Conservation (phyloP, 2,329 filamentous ascomycete genomes). For the Pseudogymnoascus verrucosus region DNA sequence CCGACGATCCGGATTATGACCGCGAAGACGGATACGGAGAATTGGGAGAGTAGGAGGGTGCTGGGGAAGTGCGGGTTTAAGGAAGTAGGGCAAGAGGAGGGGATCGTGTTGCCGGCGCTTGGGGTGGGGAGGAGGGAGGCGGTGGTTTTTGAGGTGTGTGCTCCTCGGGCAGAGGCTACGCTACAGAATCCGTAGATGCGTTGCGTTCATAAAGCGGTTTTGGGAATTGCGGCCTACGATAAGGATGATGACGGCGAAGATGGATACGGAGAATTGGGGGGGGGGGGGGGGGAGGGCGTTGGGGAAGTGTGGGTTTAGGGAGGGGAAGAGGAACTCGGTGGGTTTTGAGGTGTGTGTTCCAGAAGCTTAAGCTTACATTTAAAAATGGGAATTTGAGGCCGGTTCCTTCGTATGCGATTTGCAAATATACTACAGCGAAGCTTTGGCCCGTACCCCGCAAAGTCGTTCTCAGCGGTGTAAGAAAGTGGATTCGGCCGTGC, state of each 20-base stretch:
- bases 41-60: slow-evolving; percentile 21
- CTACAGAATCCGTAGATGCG: slow-evolving; percentile 12
- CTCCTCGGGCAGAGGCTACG: slow-evolving; percentile 14
- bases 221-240: slow-evolving; percentile 10
- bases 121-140: background rate
- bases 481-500: slow-evolving; percentile 2
- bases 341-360: background rate
- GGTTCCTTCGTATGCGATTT: background rate
- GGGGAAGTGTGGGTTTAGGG: slow-evolving; percentile 23
- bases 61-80: slow-evolving; percentile 24
- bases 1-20: slow-evolving; percentile 3
- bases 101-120: background rate
- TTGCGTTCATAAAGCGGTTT: slow-evolving; percentile 2
- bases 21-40: slow-evolving; percentile 22
- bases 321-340: background rate
- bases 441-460: background rate
- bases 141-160: background rate
- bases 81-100: slow-evolving; percentile 11
- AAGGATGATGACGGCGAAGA: slow-evolving; percentile 17
- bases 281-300: slow-evolving; percentile 21
- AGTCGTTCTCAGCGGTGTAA: background rate
- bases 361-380: background rate
- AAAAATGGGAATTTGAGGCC: background rate
- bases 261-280: slow-evolving; percentile 19
- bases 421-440: background rate